These are phyloP conservation scores for Isoetes taiwanensis DNA, from an alignment of 75 land plant genomes.

Conservation along the genomic window DNA sequence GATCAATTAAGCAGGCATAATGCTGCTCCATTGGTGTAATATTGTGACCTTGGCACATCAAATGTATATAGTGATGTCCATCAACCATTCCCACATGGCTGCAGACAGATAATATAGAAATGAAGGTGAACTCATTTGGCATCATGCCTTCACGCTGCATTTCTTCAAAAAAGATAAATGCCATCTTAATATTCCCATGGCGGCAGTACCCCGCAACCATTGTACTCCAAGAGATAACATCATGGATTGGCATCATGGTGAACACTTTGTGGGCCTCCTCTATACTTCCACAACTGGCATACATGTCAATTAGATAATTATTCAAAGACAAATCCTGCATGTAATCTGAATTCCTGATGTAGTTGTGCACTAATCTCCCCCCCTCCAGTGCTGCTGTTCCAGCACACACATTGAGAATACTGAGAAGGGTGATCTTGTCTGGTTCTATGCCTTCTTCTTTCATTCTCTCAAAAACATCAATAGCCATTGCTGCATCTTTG, in stretches of 20 bases:
- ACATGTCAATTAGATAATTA: slow-evolving; percentile 44
- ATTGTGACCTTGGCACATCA: no score
- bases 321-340: no score
- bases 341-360: no score
- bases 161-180: slow-evolving; percentile 30
- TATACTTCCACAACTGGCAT: slow-evolving; percentile 31
- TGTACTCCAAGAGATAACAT: slow-evolving; percentile 37
- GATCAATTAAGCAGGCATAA: no score
- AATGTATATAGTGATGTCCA: no score
- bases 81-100: slow-evolving; percentile 27
- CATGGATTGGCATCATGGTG: slow-evolving; percentile 10
- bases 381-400: not conserved
- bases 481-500: no score
- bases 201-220: slow-evolving; percentile 29
- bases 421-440: slow-evolving; percentile 14
- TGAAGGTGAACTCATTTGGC: slow-evolving; percentile 31
- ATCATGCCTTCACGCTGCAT: slow-evolving; percentile 27
- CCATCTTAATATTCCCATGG: slow-evolving; percentile 17
- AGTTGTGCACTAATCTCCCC: slow-evolving; percentile 10
- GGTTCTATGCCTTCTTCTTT: not conserved
- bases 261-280: slow-evolving; percentile 20
- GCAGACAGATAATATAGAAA: slow-evolving; percentile 28
- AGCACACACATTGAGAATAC: not conserved
- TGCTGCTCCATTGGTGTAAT: no score
- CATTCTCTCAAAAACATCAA: slow-evolving; percentile 15